Base-by-base conservation (phyloP, 2,329 filamentous ascomycete species). In the Apiospora sp. region DNA sequence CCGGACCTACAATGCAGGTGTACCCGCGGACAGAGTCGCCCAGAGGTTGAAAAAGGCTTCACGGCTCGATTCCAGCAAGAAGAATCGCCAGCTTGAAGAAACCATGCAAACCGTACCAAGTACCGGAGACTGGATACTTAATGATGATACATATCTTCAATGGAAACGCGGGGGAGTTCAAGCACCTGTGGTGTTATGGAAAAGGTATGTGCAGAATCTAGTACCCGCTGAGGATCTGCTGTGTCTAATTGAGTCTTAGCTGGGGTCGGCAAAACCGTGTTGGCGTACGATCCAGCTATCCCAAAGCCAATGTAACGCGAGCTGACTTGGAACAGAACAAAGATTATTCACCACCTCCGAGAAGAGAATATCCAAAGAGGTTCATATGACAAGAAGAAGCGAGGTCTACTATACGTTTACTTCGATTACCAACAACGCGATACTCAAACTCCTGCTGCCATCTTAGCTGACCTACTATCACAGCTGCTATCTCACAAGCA, bases 261-360 rank as follows among this genome's bases (percentile, higher is more conserved):
- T 3, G 54, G 54, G 7, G 54, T 37, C n/a, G 54, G 54, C 30
- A 61, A 61, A 61, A 37, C 54, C 1, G 54, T 61, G 16, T 34
- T 61, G 27, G 54, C 54, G 54, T 61, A 61, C 10, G 30, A 37
- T 22, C 7, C 30, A 4, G 6, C 30, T 7, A 3, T 7, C 30
- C 16, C 30, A n/a, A 0, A 22, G 10, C 3, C 5, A 7, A 3
- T 61, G 2, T 34, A 34, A 3, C 16, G 3, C 12, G 2, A 1
- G 10, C 54, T 61, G 8, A 61, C 16, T 22, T 10, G 4, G 34
- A 4, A 37, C 8, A 61, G 54, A 1, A 8, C 54, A 10, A 61
- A 61, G 54, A 61, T 61, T 7, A 61, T 61, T 12, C 54, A 8
- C 37, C 30, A 13, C 4, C 54, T 61, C 7, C 13, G 27, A 37